phyloP scores from a whole-genome alignment of 495 filamentous ascomycete species.

The Neurospora sublineolata region DNA sequence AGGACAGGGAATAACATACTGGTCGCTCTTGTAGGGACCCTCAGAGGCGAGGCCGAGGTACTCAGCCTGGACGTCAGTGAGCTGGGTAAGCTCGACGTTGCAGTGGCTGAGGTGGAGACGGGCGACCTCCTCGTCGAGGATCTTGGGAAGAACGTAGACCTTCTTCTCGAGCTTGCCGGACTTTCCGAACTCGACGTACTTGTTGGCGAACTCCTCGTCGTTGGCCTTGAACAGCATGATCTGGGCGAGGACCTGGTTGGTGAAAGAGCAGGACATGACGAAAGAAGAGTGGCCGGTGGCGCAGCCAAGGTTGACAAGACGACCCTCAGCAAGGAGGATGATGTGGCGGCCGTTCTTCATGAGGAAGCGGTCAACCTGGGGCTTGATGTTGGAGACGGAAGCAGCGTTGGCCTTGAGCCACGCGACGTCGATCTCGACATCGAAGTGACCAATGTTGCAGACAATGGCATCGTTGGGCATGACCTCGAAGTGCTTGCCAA shows the following conservation, averaged over 20 bases:
- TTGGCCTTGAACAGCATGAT: slow-evolving; percentile 94
- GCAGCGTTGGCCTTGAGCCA: slow-evolving; percentile 94
- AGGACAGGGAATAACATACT: slow-evolving; percentile 28
- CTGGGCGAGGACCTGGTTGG: slow-evolving; percentile 99
- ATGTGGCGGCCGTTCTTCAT: slow-evolving; percentile 93
- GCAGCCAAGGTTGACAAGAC: slow-evolving; percentile 97
- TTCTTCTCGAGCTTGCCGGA: slow-evolving; percentile 73
- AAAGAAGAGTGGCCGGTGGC: slow-evolving; percentile 98
- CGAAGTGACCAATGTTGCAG: slow-evolving; percentile 99
- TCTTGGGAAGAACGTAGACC: slow-evolving; percentile 97
- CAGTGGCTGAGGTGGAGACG: slow-evolving; percentile 85
- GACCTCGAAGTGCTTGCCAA: slow-evolving; percentile 81
- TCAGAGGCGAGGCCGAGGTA: slow-evolving; percentile 75
- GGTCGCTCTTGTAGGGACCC: slow-evolving; percentile 93
- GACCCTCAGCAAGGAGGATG: slow-evolving; percentile 95
- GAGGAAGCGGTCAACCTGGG: slow-evolving; percentile 94
- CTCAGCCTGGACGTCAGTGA: slow-evolving; percentile 79
- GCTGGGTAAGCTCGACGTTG: slow-evolving; percentile 82
- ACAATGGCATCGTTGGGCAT: slow-evolving; percentile 99
- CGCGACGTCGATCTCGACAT: slow-evolving; percentile 98
- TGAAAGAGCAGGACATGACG: slow-evolving; percentile 99
- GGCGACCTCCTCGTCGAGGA: slow-evolving; percentile 95
- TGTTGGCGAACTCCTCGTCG: slow-evolving; percentile 75
- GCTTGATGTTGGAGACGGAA: slow-evolving; percentile 96
- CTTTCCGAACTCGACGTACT: slow-evolving; percentile 94